These are phyloP conservation scores for Alternaria sp. DNA, from an alignment of 2,329 filamentous ascomycete species.

Conservation along the genomic window DNA sequence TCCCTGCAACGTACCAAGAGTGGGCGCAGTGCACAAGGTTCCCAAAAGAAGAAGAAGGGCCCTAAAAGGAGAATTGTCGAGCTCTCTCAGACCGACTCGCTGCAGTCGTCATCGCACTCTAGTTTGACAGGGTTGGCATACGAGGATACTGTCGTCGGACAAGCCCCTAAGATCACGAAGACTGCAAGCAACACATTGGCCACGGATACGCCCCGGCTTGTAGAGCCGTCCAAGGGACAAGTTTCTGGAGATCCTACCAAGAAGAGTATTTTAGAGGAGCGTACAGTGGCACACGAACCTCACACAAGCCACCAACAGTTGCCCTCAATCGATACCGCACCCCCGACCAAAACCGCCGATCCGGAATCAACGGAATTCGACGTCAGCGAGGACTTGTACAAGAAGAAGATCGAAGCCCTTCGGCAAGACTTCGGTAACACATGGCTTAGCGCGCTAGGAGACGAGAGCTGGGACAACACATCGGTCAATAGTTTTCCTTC, in stretches of 20 bases:
- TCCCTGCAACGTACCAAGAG: constrained; percentile 48
- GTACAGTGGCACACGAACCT: constrained; percentile 24
- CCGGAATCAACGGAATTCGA: constrained; percentile 62
- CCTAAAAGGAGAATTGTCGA: constrained; percentile 65
- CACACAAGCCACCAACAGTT: constrained; percentile 37
- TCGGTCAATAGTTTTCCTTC: constrained; percentile 41
- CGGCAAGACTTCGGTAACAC: constrained; percentile 84
- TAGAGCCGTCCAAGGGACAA: constrained; percentile 32
- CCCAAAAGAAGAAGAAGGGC: constrained; percentile 65
- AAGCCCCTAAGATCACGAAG: constrained; percentile 26
- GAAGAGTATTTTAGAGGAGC: constrained; percentile 29
- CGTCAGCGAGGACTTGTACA: constrained; percentile 77
- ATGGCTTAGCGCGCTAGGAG: constrained; percentile 85
- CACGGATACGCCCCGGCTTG: constrained; percentile 33
- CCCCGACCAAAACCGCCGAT: constrained; percentile 25
- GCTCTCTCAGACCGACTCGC: constrained; percentile 57
- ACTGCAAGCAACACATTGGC: constrained; percentile 13
- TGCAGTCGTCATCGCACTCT: constrained; percentile 35
- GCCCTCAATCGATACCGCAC: constrained; percentile 41
- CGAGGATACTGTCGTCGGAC: constrained; percentile 25
- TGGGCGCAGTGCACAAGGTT: constrained; percentile 48
- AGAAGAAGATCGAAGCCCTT: constrained; percentile 84
- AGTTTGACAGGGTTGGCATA: constrained; percentile 40
- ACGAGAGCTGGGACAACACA: constrained; percentile 66
- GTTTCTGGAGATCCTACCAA: constrained; percentile 40